Conservation (phyloP, 176 grass and related monocot species). For the Oryza australiensis region DNA sequence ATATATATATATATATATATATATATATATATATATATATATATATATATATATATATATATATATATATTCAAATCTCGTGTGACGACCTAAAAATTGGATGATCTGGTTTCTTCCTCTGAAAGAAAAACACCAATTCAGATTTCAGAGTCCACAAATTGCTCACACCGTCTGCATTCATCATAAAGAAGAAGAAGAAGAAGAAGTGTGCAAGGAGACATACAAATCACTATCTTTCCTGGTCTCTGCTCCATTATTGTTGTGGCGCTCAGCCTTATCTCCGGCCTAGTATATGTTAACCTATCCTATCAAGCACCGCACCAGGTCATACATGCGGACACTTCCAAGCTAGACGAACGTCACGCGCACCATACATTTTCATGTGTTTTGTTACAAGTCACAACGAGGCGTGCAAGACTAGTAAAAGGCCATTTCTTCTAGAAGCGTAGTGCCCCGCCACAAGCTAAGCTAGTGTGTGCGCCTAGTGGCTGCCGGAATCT, state of each 20-base stretch:
- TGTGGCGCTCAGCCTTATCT: constrained; percentile 26
- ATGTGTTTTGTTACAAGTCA: constrained; percentile 16
- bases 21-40: neutral
- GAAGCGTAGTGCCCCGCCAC: constrained; percentile 20
- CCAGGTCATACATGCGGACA: constrained; percentile 4
- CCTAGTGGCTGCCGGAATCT: constrained; percentile 14
- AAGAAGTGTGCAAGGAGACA: constrained; percentile 19
- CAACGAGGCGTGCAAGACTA: constrained; percentile 8
- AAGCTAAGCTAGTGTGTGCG: neutral
- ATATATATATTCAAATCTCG: neutral
- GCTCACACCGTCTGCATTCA: constrained; percentile 13
- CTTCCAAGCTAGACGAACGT: constrained; percentile 20
- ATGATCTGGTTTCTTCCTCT: neutral
- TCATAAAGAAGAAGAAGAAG: neutral
- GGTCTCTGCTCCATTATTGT: neutral
- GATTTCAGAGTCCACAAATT: neutral
- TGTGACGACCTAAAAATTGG: constrained; percentile 4
- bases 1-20: neutral
- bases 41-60: neutral
- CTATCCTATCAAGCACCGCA: constrained; percentile 11
- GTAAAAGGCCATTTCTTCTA: neutral
- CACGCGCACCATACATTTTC: neutral
- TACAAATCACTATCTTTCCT: constrained; percentile 2
- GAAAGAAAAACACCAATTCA: constrained; percentile 13
- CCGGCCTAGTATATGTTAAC: neutral